Conservation (phyloP, 352 stramenopile genomes). For the Pythium aristosporum region DNA sequence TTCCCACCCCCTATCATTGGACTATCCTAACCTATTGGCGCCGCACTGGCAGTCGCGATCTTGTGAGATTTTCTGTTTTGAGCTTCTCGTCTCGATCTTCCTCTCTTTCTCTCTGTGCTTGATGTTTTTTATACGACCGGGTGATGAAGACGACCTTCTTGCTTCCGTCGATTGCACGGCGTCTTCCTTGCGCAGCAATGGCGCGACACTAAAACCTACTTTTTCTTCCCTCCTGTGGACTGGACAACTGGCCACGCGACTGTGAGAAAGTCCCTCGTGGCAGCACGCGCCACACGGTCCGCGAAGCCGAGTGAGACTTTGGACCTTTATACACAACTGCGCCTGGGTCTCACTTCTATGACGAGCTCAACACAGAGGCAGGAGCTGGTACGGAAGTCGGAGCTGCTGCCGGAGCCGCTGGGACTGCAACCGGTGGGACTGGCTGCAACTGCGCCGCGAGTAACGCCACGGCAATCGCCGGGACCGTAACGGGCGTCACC, state of each 20-base stretch:
- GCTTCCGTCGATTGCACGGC: slow-evolving; percentile 12
- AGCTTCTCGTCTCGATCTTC: not conserved
- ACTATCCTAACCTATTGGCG: slow-evolving; percentile 20
- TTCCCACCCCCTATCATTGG: slow-evolving; percentile 9
- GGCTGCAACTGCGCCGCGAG: slow-evolving; percentile 15
- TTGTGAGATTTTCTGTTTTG: slow-evolving; percentile 1
- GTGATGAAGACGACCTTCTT: not conserved
- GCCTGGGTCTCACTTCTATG: not conserved
- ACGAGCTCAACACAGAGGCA: not conserved
- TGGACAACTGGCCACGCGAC: slow-evolving; percentile 1
- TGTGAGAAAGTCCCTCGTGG: not conserved
- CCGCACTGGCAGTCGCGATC: slow-evolving; percentile 6
- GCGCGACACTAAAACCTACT: slow-evolving; percentile 18
- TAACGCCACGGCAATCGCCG: slow-evolving; percentile 19
- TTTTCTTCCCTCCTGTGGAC: slow-evolving; percentile 13
- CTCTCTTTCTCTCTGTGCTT: slow-evolving; percentile 5
- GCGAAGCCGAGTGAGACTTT: slow-evolving; percentile 3
- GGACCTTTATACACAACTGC: slow-evolving; percentile 2
- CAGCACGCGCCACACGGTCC: slow-evolving; percentile 2
- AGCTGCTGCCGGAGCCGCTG: not conserved
- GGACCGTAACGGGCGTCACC: not conserved
- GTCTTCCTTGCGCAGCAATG: slow-evolving; percentile 3
- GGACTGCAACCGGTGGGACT: not conserved
- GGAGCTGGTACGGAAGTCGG: not conserved
- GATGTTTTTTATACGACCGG: not conserved